Base-by-base conservation (phyloP, 805 yeast genomes). In the Zygotorulaspora chibaensis region DNA sequence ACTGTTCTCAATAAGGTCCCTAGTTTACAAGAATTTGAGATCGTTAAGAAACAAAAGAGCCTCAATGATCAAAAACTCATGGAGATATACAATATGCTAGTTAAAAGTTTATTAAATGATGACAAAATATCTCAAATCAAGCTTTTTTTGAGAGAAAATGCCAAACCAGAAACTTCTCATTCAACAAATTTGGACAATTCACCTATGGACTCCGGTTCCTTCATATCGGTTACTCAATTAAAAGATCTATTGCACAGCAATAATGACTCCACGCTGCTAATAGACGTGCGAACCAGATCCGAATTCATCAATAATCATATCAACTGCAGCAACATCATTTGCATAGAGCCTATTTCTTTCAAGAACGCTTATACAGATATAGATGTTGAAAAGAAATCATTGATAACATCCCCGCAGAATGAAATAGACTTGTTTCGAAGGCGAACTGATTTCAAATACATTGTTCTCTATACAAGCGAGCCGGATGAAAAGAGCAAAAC, bases 281-380 rank as follows among this genome's bases (percentile, higher is more conserved):
- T 91, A 6, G 98, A 91, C 61, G 74, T 81, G 35, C 70, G 97
- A 53, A 69, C 82, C 13, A 70, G 82, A 33, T 70, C 69, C 15
- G 81, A 79, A 30, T 89, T 75, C 58, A 76, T 79, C 38, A 67
- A 69, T 35, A 76, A 77, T 39, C 96, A 88, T 62, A 79, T 90
- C 17, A 68, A 75, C 10, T 67, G 79, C 20, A 65, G 69, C 2
- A 77, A 84, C 43, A 63, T 84, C 8, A 73, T 87, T 9, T 86
- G 90, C 59, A 74, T 90, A 15, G 96, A 87, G 43, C 96, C 97
- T 0, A 71, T 75, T 15, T 72, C 79, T 0, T 68, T 82, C 15
- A 65, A 79, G 42, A 61, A 65, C 1, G 66, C 69, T 8, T 77
- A 78, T 57, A 70, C 77, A 0, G 87, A 85, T 55, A 65, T 62